These are phyloP conservation scores for Aphanomyces invadans DNA, from an alignment of 352 stramenopile species.

Conservation along the genomic window DNA sequence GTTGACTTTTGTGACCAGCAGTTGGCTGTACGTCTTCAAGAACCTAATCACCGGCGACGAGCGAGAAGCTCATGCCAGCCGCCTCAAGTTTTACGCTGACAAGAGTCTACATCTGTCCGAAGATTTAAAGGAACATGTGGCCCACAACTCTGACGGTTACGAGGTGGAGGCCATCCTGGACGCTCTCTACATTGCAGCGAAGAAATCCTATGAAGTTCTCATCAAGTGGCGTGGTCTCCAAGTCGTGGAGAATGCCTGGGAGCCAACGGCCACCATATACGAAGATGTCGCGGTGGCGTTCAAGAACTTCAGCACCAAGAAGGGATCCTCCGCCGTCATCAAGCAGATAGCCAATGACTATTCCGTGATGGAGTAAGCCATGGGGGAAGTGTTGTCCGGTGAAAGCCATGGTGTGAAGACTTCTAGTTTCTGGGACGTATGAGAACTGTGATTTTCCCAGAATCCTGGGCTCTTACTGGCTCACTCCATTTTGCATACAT, in stretches of 20 bases:
- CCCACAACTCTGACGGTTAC: conserved; percentile 8
- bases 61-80: conserved; percentile 2
- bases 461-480: not conserved
- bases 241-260: not conserved
- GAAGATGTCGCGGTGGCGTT: conserved; percentile 1
- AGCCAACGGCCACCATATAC: not conserved
- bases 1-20: not conserved
- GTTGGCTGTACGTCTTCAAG: not conserved
- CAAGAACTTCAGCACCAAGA: not conserved
- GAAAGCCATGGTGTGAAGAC: not conserved
- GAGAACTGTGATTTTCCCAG: not conserved
- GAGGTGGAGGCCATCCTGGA: conserved; percentile 3
- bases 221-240: conserved; percentile 3
- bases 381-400: conserved; percentile 14
- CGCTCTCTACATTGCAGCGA: not conserved
- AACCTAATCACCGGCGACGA: conserved; percentile 1
- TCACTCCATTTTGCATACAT: not conserved
- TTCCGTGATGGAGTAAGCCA: not conserved
- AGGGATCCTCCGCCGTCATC: not conserved
- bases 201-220: not conserved
- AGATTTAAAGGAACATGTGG: not conserved
- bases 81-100: conserved; percentile 7
- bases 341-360: not conserved
- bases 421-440: not conserved
- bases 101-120: not conserved